Evolutionary conservation across 2,329 filamentous ascomycete genomes (phyloP), one percentile per base, ranked within the genome.

Genomic region (Penicillium sp.): DNA sequence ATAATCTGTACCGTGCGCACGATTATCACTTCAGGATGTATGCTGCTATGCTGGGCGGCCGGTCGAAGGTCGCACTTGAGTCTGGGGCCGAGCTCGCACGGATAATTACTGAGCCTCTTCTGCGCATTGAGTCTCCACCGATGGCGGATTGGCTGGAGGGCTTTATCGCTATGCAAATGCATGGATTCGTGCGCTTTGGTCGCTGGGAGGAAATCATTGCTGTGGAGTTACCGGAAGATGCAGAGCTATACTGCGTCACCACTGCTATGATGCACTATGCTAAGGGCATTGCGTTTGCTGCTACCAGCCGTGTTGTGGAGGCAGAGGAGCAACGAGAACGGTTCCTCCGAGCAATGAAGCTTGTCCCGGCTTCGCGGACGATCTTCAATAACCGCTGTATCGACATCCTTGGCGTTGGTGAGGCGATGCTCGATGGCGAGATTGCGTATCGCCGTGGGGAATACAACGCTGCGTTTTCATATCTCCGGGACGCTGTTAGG

Each of bases 71-170:
- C 6, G 87, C 88, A 0, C 70, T 92, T 2, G 81, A 88, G 0
- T 86, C 87, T 0, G 82, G 83, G 0, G 64, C 67, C 0, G 74
- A 78, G 46, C 79, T 92, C 27, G 87, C 90, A 64, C 73, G 73
- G 0, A 84, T 84, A 0, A 75, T 92, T 8, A 82, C 88, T 0
- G 84, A 88, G 50, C 80, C 81, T 0, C 73, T 92, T 5, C 77
- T 92, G 9, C 55, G 50, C 5, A 47, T 66, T 9, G 43, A 62
- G 34, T 65, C 62, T 0, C 89, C 89, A 0, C 88, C 88, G 0
- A 91, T 92, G 87, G 89, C 89, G 1, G 88, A 92, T 70, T 92
- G 88, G 87, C 75, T 92, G 0, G 90, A 92, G 71, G 84, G 83
- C 0, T 91, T 91, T 61, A 71, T 88, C 1, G 81, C 83, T 1